These are phyloP conservation scores for Piloderma croceum DNA, from an alignment of 768 basidiomycete genomes.

Conservation along the genomic window DNA sequence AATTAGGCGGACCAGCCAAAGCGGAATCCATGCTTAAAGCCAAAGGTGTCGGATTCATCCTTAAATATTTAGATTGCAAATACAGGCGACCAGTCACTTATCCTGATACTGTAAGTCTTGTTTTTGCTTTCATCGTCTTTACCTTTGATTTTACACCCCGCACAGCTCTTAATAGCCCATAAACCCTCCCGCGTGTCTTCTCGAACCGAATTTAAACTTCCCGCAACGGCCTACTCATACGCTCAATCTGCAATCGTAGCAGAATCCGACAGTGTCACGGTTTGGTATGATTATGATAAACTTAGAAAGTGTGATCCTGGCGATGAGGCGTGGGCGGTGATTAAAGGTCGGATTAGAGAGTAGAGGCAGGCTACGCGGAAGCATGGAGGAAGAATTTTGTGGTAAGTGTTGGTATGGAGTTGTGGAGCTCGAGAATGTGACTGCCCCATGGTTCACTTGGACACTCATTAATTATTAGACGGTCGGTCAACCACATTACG, in stretches of 20 bases:
- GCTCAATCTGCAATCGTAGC: conserved; percentile 58
- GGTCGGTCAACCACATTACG: no score
- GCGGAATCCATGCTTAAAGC: conserved; percentile 56
- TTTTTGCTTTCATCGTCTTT: neutral
- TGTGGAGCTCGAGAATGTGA: no score
- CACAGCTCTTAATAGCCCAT: conserved; percentile 62
- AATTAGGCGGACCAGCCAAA: conserved; percentile 53
- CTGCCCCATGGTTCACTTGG: no score
- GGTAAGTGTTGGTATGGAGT: no score
- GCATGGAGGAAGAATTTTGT: no score
- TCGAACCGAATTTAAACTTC: conserved; percentile 43
- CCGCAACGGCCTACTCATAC: conserved; percentile 58
- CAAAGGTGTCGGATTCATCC: conserved; percentile 64
- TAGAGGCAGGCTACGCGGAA: no score
- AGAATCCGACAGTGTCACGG: conserved; percentile 55
- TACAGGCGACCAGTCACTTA: conserved; percentile 69
- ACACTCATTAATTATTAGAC: no score
- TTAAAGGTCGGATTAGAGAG: no score
- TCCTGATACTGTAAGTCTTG: conserved; percentile 60
- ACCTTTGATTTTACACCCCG: conserved; percentile 1
- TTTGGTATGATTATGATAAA: conserved; percentile 75
- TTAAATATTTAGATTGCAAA: conserved; percentile 63
- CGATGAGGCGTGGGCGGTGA: no score
- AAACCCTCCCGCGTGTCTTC: conserved; percentile 32
- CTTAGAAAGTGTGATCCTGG: conserved; percentile 62